phyloP scores from a whole-genome alignment of 805 yeast genomes.

The Priceomyces medius region DNA sequence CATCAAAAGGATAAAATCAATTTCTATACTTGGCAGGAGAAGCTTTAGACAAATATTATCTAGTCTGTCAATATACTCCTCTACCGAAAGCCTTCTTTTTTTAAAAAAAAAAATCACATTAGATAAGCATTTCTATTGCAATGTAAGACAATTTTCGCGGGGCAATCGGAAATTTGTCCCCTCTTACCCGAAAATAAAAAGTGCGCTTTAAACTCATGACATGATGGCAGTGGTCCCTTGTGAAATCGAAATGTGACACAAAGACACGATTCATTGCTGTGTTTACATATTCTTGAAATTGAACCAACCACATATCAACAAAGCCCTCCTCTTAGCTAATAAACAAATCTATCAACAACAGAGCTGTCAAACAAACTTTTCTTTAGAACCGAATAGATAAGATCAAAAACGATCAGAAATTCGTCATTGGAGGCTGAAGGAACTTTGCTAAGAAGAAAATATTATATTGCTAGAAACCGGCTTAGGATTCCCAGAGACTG shows the following conservation, averaged over 20 bases:
- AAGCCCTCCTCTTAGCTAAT: background rate
- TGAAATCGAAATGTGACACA: slow-evolving; percentile 4
- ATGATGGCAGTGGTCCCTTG: background rate
- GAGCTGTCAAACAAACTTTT: background rate
- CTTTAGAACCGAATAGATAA: background rate
- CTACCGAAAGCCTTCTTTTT: no score
- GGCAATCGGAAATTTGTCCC: no score
- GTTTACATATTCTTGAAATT: background rate
- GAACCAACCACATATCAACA: background rate
- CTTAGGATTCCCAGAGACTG: background rate
- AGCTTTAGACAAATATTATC: no score
- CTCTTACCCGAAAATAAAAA: background rate
- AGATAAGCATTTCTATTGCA: no score
- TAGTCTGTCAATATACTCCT: no score
- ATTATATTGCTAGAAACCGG: background rate
- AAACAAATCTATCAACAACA: background rate
- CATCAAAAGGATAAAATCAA: no score
- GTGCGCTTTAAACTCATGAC: background rate
- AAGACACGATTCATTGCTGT: slow-evolving; percentile 4
- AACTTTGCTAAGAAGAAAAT: background rate
- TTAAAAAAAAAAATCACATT: no score
- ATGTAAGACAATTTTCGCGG: no score
- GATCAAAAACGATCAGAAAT: background rate
- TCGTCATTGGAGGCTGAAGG: background rate
- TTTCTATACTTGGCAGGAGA: no score